These are phyloP conservation scores for Ramalina peruviana DNA, from an alignment of 495 filamentous ascomycete species.

Conservation along the genomic window DNA sequence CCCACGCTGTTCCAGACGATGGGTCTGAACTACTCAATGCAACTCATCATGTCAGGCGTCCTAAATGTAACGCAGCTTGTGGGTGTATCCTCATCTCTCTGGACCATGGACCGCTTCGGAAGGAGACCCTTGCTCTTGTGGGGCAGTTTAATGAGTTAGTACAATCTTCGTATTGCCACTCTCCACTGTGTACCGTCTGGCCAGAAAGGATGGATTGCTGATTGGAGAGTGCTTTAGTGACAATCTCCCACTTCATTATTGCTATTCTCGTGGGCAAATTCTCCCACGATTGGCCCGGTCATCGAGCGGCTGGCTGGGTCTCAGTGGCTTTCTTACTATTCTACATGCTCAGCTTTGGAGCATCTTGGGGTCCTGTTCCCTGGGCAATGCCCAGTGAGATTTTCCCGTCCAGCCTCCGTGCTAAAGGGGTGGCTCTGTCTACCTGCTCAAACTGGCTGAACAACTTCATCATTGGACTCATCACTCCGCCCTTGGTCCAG, in stretches of 20 bases:
- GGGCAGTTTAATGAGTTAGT: not conserved
- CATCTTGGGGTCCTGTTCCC: conserved; percentile 32
- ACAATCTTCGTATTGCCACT: too few relatives aligned
- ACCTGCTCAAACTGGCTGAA: conserved; percentile 43
- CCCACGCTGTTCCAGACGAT: conserved; percentile 45
- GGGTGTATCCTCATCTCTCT: conserved; percentile 32
- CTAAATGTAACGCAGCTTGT: conserved; percentile 41
- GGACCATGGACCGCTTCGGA: conserved; percentile 35
- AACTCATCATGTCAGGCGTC: conserved; percentile 45
- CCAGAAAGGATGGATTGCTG: not conserved
- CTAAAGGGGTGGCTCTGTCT: conserved; percentile 37
- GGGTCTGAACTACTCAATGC: conserved; percentile 40
- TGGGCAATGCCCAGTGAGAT: conserved; percentile 35
- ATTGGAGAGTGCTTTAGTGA: conserved; percentile 31
- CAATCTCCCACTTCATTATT: conserved; percentile 36
- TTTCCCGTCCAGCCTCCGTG: conserved; percentile 36
- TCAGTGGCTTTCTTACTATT: conserved; percentile 24
- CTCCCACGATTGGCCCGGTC: conserved; percentile 29
- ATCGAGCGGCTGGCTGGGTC: conserved; percentile 33
- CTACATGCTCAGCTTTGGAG: conserved; percentile 37
- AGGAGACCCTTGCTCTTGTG: conserved; percentile 32
- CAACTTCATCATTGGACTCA: conserved; percentile 38
- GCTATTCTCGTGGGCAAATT: conserved; percentile 33
- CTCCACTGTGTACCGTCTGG: too few relatives aligned
- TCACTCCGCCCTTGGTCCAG: conserved; percentile 31